Conservation (phyloP, 2,329 filamentous ascomycete genomes). For the Paecilomyces formosus region DNA sequence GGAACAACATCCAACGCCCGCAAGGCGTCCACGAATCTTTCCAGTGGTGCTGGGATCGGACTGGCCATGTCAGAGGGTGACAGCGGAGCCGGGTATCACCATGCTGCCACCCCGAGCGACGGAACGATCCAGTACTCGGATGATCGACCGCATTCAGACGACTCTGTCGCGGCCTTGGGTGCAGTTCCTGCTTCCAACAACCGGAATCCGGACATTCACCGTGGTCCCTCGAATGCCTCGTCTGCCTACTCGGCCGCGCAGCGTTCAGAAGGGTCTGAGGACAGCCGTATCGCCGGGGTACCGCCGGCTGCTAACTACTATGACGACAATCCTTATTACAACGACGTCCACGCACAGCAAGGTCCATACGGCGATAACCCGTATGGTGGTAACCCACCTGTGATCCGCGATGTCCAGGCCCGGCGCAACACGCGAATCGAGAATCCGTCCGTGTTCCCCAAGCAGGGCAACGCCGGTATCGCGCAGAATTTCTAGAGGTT, state of each 20-base stretch:
- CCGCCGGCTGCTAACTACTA: constrained; percentile 46
- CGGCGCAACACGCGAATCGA: constrained; percentile 92
- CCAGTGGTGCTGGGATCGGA: constrained; percentile 56
- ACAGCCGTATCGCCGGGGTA: constrained; percentile 41
- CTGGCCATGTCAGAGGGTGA: constrained; percentile 65
- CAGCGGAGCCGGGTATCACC: constrained; percentile 47
- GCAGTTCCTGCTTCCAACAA: constrained; percentile 57
- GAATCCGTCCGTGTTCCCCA: constrained; percentile 78
- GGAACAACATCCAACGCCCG: constrained; percentile 70
- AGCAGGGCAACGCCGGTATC: constrained; percentile 85
- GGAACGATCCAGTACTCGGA: constrained; percentile 56
- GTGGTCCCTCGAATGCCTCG: constrained; percentile 90
- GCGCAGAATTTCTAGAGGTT: constrained; percentile 79
- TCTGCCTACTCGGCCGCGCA: constrained; percentile 84
- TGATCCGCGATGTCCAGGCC: constrained; percentile 89
- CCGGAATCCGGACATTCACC: constrained; percentile 63
- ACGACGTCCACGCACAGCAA: constrained; percentile 31
- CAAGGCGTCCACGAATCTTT: constrained; percentile 84
- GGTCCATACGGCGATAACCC: constrained; percentile 50
- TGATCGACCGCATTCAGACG: constrained; percentile 50
- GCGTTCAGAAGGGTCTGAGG: constrained; percentile 58
- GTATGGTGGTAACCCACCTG: constrained; percentile 56
- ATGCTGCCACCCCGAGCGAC: constrained; percentile 56
- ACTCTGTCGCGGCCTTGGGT: constrained; percentile 77
- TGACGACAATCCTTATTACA: constrained; percentile 50